Base-by-base conservation (phyloP, 2,329 filamentous ascomycete genomes). In the Aspergillus terreus region DNA sequence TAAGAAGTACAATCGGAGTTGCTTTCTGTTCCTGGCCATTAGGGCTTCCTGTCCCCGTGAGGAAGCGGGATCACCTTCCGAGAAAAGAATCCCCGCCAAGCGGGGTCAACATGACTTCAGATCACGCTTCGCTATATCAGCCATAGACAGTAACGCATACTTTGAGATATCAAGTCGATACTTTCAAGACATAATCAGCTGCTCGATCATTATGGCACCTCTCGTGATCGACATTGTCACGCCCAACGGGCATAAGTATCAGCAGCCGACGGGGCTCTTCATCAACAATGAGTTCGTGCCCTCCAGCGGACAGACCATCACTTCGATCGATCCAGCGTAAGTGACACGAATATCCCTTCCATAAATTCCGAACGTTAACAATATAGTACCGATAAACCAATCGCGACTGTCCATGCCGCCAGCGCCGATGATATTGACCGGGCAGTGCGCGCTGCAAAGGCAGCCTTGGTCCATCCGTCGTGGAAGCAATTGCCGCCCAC, bases 361-460 rank as follows among this genome's bases (percentile, higher is more conserved):
- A 33, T 6, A 5, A 23, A 25, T 2, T 4, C 35, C 46, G 75
- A 77, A 10, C 80, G 14, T 19, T n/a, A 10, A 45, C 12, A 6
- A 3, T 4, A 25, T 44, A 46, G 44, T 3, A 46, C 25, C 27
- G 30, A 46, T 6, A 46, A 30, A 17, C 23, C 15, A 5, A 46
- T 46, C 17, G 15, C 44, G 7, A 32, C 44, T 2, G 44, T 46
- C 14, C 44, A 46, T 6, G 44, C 44, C 12, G 44, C 44, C n/a
- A 21, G 23, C 4, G n/a, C 27, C 3, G 91, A 94, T 78, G 65
- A 72, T 76, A 78, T 83, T 66, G 81, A 84, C 72, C 76, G 90
- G 52, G 91, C 91, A 55, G 91, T 96, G 56, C 76, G 81, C 47
- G 90, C 90, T 47, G 91, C 91, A 58, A 87, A 90, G 70, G 88